Evolutionary conservation across 495 filamentous ascomycete genomes (phyloP), one percentile per base, ranked within the genome.

Genomic region (Xylaria flabelliformis): DNA sequence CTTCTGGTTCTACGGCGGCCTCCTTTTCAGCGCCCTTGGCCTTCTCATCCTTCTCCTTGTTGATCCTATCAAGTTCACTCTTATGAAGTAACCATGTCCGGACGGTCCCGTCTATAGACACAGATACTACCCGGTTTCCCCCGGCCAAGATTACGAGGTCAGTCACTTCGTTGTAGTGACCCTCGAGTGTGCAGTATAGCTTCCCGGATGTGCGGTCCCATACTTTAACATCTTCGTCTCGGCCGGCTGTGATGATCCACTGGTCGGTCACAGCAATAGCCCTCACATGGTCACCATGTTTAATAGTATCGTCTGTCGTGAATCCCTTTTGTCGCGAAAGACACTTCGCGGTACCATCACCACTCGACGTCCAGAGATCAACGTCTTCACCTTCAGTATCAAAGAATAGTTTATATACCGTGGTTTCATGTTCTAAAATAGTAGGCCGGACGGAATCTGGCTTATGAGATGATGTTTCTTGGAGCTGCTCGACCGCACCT

Each of bases 111-210:
- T 99, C 96, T 73, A 97, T 97, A 29, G 91, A 88, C 42, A 93
- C 93, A 77, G 94, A 97, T 46, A 91, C 90, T 36, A 96, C 83
- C 53, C 83, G 88, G 58, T 80, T 81, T 2, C 82, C 80, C 29
- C 79, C 83, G 19, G 85, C 87, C 12, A 94, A 75, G 48, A 97
- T 76, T 2, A 90, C 83, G 48, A 98, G 80, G 48, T 91, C 93
- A 5, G 92, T 97, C 36, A 99, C 91, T 77, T 98, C 96, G 74
- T 98, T 94, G 78, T 89, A 98, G 80, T 99, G 96, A 0, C 96
- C 96, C 21, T 88, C 86, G 67, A 95, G 94, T 3, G 88, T 87
- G 76, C 93, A 91, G 74, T 92, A 85, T 58, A 97, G 85, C 72
- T 91, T 87, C 19, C 94, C 96, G 62, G 87, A 93, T 75, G 83